phyloP scores from a whole-genome alignment of 345 rosid species.

The Aethionema arabicum region DNA sequence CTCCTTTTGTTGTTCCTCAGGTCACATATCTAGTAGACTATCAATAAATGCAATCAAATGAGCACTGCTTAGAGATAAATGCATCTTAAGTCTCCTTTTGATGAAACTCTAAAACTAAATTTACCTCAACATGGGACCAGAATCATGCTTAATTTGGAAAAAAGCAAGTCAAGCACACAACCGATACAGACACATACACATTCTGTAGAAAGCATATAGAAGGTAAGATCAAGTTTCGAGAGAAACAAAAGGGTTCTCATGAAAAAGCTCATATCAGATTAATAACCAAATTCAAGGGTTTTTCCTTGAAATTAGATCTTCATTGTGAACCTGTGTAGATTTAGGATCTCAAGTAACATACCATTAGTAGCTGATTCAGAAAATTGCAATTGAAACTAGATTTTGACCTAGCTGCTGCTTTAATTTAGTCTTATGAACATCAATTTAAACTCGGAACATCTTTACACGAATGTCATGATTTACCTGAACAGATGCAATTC shows the following conservation, averaged over 20 bases:
- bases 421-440: constrained; percentile 11
- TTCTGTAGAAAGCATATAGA: background rate
- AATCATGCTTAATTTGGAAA: background rate
- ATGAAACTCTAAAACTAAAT: background rate
- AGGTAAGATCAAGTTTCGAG: background rate
- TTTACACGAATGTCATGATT: background rate
- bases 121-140: background rate
- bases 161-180: background rate
- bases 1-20: constrained; percentile 9
- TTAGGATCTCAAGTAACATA: background rate
- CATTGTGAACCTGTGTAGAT: background rate
- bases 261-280: no score
- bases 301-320: background rate
- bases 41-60: no score
- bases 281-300: no score
- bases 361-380: background rate
- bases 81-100: background rate
- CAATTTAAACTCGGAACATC: background rate
- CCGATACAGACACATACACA: background rate
- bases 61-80: background rate
- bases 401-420: background rate
- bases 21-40: background rate
- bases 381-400: background rate
- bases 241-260: background rate
- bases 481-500: constrained; percentile 89